These are phyloP conservation scores for Vitis labrusca DNA, from an alignment of 164 flowering plant species.

Conservation along the genomic window DNA sequence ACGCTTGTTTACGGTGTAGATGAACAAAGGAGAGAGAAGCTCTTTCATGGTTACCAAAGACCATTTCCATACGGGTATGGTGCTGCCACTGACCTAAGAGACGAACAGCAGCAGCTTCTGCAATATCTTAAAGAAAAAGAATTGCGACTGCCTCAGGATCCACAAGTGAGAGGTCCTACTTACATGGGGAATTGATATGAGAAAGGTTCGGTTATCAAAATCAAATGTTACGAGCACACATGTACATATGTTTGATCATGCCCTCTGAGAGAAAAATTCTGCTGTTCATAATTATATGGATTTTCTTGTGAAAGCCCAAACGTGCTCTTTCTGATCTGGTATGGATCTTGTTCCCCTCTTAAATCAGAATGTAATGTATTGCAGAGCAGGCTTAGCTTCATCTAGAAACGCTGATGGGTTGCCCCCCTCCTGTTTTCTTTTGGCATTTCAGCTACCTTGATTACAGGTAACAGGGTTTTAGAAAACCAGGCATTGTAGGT, in stretches of 20 bases:
- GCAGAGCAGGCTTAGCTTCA: too few relatives aligned
- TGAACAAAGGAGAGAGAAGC: slow-evolving; percentile 29
- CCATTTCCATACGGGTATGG: slow-evolving; percentile 35
- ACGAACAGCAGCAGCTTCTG: slow-evolving; percentile 52
- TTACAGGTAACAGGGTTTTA: too few relatives aligned
- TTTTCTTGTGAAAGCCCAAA: too few relatives aligned
- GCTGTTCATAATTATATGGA: too few relatives aligned
- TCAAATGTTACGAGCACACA: not conserved
- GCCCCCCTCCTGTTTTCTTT: too few relatives aligned
- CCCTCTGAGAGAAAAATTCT: not conserved
- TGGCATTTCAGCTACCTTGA: too few relatives aligned
- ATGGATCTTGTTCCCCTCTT: too few relatives aligned
- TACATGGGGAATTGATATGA: slow-evolving; percentile 28
- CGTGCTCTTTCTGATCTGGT: too few relatives aligned
- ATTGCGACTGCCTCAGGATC: slow-evolving; percentile 50
- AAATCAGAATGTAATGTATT: too few relatives aligned
- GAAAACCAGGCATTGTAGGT: too few relatives aligned
- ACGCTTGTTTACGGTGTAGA: slow-evolving; percentile 27
- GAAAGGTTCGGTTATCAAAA: slow-evolving; percentile 4
- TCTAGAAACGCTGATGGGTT: too few relatives aligned
- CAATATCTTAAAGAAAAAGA: slow-evolving; percentile 76
- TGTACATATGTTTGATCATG: not conserved
- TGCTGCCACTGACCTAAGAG: slow-evolving; percentile 34
- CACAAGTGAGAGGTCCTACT: slow-evolving; percentile 32
- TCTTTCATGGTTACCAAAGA: slow-evolving; percentile 36